Evolutionary conservation across 2,329 filamentous ascomycete genomes (phyloP).

Genomic region (Tricladium varicosporioides): DNA sequence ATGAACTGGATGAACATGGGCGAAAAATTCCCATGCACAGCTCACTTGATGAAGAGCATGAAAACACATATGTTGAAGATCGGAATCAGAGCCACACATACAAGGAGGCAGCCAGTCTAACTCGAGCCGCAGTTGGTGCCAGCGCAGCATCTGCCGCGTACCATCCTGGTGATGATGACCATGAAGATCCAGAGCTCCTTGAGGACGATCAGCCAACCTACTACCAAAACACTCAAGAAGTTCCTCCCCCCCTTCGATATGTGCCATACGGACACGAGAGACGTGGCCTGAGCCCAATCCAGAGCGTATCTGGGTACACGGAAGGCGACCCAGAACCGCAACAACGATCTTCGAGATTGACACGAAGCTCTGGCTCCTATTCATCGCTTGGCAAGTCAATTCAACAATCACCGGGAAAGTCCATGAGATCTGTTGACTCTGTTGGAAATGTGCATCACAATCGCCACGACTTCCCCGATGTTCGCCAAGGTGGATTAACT

Average conservation of each 20-base stretch:
- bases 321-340: conserved; percentile 62
- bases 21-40: conserved; percentile 32
- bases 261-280: conserved; percentile 67
- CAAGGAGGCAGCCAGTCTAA: conserved; percentile 25
- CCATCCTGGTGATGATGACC: conserved; percentile 33
- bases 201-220: conserved; percentile 40
- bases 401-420: conserved; percentile 51
- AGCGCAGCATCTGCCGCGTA: conserved; percentile 39
- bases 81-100: conserved; percentile 26
- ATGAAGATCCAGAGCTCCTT: conserved; percentile 29
- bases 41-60: conserved; percentile 20
- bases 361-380: conserved; percentile 52
- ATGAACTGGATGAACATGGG: conserved; percentile 35
- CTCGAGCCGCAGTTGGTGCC: conserved; percentile 34
- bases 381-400: conserved; percentile 62
- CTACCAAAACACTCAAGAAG: conserved; percentile 49
- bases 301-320: conserved; percentile 85
- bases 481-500: conserved; percentile 34
- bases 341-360: conserved; percentile 56
- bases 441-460: conserved; percentile 28
- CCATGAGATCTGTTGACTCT: conserved; percentile 44
- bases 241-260: conserved; percentile 62
- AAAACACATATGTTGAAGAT: conserved; percentile 26
- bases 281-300: conserved; percentile 81
- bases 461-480: conserved; percentile 33